Conservation (phyloP, 1,284 basidiomycete species). For the Sporisorium graminicola region DNA sequence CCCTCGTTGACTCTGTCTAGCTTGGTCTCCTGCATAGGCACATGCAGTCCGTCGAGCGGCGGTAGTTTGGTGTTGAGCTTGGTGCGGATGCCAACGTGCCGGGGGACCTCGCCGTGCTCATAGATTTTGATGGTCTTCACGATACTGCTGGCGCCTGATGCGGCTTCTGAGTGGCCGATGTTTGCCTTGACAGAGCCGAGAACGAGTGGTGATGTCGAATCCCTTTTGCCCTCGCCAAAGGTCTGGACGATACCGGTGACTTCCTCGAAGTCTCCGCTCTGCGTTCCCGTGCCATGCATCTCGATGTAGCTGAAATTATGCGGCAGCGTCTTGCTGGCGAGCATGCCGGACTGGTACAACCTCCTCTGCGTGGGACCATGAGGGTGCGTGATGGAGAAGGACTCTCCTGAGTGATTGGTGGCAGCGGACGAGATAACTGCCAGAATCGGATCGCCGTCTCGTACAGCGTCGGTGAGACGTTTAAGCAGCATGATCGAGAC, state of each 20-base stretch:
- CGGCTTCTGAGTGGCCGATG: slow-evolving; percentile 52
- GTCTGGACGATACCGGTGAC: slow-evolving; percentile 54
- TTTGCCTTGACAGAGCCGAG: slow-evolving; percentile 53
- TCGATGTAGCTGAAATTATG: slow-evolving; percentile 40
- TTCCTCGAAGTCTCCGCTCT: slow-evolving; percentile 53
- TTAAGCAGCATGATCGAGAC: slow-evolving; percentile 52
- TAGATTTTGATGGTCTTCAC: slow-evolving; percentile 48
- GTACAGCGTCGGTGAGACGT: slow-evolving; percentile 42
- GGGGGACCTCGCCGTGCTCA: slow-evolving; percentile 38
- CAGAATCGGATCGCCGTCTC: slow-evolving; percentile 49
- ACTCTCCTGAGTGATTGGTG: slow-evolving; percentile 55
- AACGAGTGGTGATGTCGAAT: slow-evolving; percentile 23
- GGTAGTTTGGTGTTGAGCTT: slow-evolving; percentile 53
- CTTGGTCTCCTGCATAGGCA: slow-evolving; percentile 27
- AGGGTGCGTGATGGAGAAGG: slow-evolving; percentile 55
- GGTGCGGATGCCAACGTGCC: slow-evolving; percentile 50
- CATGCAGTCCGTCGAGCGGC: slow-evolving; percentile 38
- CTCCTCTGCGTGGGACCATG: slow-evolving; percentile 46
- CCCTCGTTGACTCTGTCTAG: slow-evolving; percentile 18
- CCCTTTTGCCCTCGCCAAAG: slow-evolving; percentile 45
- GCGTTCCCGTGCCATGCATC: slow-evolving; percentile 57
- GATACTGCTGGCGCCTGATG: slow-evolving; percentile 49
- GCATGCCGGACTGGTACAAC: slow-evolving; percentile 44
- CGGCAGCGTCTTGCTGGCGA: slow-evolving; percentile 35
- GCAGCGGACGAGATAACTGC: slow-evolving; percentile 46